Evolutionary conservation across 2,329 filamentous ascomycete species (phyloP).

Genomic region (Penicillium hordei): DNA sequence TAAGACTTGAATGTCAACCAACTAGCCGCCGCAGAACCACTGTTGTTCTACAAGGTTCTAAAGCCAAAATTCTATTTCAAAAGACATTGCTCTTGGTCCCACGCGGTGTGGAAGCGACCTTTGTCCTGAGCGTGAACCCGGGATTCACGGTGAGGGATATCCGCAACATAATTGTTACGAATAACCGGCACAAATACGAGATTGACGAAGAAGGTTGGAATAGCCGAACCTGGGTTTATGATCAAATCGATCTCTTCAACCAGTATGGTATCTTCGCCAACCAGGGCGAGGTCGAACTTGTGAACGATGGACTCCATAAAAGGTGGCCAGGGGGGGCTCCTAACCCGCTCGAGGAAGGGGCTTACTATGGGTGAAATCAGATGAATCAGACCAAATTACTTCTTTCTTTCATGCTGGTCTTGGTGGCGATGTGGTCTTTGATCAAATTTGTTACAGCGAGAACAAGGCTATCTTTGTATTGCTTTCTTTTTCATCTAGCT

Average conservation of each 20-base stretch:
- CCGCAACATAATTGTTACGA: background rate
- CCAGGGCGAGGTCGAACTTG: background rate
- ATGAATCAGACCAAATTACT: no score
- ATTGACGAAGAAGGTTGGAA: background rate
- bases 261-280: background rate
- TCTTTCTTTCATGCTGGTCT: no score
- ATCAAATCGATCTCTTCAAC: background rate
- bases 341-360: no score
- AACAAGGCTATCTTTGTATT: no score
- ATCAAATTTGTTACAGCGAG: no score
- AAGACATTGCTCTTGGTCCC: background rate
- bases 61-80: background rate
- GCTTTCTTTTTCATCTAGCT: no score
- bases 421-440: no score
- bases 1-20: background rate
- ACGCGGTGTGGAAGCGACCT: background rate
- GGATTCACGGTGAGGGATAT: background rate
- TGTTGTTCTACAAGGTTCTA: background rate
- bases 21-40: background rate
- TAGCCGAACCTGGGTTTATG: background rate
- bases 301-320: no score
- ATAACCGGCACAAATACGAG: background rate
- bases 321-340: no score
- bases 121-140: background rate
- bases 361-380: no score